A percentile compares a stretch with the other conserved stretches of the same genome.
Conservation (phyloP, 495 filamentous ascomycete species). For the Lentithecium fluviatile region DNA sequence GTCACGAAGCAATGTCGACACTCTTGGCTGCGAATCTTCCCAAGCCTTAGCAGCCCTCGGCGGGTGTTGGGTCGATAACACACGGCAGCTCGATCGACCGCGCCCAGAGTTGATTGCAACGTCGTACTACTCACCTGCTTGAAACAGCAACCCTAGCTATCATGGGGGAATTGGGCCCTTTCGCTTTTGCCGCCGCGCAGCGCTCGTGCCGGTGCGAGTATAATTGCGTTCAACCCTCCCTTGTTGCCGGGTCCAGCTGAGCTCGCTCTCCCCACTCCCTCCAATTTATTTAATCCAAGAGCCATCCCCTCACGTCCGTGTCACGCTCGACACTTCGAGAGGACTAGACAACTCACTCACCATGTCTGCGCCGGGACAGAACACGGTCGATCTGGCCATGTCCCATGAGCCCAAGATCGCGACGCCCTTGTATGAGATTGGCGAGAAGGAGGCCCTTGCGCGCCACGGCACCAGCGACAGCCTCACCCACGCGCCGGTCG, state of each 20-base stretch:
- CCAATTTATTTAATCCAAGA: background rate
- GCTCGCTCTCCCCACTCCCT: background rate
- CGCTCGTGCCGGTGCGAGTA: background rate
- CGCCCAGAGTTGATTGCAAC: constrained; percentile 22
- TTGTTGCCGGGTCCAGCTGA: background rate
- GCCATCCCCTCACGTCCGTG: too few relatives aligned
- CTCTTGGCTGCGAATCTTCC: constrained; percentile 2
- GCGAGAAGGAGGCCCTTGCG: constrained; percentile 23
- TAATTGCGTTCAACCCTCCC: constrained; percentile 4
- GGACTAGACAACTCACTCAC: background rate
- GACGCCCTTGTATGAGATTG: constrained; percentile 17
- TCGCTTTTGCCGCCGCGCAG: background rate
- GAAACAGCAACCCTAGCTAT: constrained; percentile 7
- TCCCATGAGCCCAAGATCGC: constrained; percentile 25
- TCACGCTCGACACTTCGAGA: background rate
- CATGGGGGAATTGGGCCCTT: too few relatives aligned
- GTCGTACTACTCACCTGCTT: constrained; percentile 21
- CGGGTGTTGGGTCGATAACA: constrained; percentile 12
- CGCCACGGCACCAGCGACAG: constrained; percentile 7
- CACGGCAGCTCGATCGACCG: constrained; percentile 5
- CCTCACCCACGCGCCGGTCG: constrained; percentile 4
- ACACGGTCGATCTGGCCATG: constrained; percentile 23
- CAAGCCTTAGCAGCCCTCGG: background rate
- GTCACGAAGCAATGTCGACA: constrained; percentile 13
- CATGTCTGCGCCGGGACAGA: constrained; percentile 26